These are phyloP conservation scores for Litchi chinensis DNA, from an alignment of 345 rosid species.

Conservation along the genomic window DNA sequence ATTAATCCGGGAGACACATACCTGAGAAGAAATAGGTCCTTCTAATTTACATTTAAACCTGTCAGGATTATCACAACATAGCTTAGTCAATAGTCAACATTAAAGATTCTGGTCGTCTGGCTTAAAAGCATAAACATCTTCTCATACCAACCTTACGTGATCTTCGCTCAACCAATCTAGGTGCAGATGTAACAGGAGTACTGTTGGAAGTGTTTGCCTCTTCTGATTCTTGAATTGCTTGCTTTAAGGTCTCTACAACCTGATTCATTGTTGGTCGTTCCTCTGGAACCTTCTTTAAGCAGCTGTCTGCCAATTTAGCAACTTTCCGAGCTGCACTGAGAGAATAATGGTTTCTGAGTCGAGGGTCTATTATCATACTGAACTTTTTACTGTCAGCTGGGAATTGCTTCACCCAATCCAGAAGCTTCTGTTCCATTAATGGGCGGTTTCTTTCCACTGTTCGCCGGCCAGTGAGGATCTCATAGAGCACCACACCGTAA, in stretches of 20 bases:
- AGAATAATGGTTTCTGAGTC: slow-evolving; percentile 55
- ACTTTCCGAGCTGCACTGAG: slow-evolving; percentile 48
- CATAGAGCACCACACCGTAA: slow-evolving; percentile 92
- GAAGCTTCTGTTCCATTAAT: slow-evolving; percentile 60
- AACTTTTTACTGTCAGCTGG: slow-evolving; percentile 67
- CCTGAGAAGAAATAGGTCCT: background rate
- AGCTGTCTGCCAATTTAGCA: slow-evolving; percentile 72
- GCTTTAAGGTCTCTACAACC: slow-evolving; percentile 54
- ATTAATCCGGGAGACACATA: background rate
- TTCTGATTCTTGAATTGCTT: slow-evolving; percentile 56
- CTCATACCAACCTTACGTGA: slow-evolving; percentile 15
- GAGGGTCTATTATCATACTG: slow-evolving; percentile 78
- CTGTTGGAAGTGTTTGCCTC: slow-evolving; percentile 23
- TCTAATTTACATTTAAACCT: slow-evolving; percentile 26
- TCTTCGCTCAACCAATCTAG: slow-evolving; percentile 12
- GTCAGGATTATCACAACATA: slow-evolving; percentile 15
- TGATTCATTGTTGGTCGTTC: slow-evolving; percentile 72
- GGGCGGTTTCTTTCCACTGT: slow-evolving; percentile 72
- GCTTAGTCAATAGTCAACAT: background rate
- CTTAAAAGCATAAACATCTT: background rate
- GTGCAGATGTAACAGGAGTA: slow-evolving; percentile 15
- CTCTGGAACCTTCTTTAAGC: slow-evolving; percentile 70
- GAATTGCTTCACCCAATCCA: slow-evolving; percentile 87
- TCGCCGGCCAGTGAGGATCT: slow-evolving; percentile 87
- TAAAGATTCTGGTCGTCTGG: background rate